Conservation (phyloP, 768 basidiomycete genomes). For the Auricularia auricula-judae region DNA sequence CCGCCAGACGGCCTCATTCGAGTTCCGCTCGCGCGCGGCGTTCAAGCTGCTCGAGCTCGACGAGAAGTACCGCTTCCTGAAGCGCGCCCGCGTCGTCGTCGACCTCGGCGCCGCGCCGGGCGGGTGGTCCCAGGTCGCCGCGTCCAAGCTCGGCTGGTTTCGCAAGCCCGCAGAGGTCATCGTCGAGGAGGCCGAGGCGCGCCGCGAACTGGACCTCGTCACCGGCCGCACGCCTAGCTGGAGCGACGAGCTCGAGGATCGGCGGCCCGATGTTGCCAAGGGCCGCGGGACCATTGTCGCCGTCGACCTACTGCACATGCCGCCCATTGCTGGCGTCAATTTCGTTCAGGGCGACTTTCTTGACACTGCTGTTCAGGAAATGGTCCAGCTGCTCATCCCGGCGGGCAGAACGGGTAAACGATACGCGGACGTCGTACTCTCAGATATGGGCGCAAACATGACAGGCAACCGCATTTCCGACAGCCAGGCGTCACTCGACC, state of each 20-base stretch:
- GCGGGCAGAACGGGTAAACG: slow-evolving; percentile 10
- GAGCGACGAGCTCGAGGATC: slow-evolving; percentile 7
- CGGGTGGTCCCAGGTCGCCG: slow-evolving; percentile 86
- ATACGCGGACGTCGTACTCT: slow-evolving; percentile 71
- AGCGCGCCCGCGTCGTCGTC: slow-evolving; percentile 40
- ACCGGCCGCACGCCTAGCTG: background rate
- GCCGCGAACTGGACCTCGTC: background rate
- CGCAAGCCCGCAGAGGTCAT: slow-evolving; percentile 15
- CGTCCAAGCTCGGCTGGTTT: slow-evolving; percentile 38
- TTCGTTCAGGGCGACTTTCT: slow-evolving; percentile 75
- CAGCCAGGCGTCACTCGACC: slow-evolving; percentile 53
- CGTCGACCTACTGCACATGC: slow-evolving; percentile 69
- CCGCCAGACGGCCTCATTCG: slow-evolving; percentile 19
- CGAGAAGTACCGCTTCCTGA: slow-evolving; percentile 26
- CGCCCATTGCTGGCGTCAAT: slow-evolving; percentile 60
- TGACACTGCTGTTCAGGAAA: slow-evolving; percentile 32
- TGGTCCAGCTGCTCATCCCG: slow-evolving; percentile 31
- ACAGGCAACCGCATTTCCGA: slow-evolving; percentile 63
- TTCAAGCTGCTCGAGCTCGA: slow-evolving; percentile 86
- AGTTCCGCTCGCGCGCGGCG: slow-evolving; percentile 78
- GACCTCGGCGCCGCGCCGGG: slow-evolving; percentile 91
- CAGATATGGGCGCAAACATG: slow-evolving; percentile 83
- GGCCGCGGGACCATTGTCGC: slow-evolving; percentile 44
- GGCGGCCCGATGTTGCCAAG: slow-evolving; percentile 22
- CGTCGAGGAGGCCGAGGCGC: slow-evolving; percentile 21